These are phyloP conservation scores for Pyrrhoderma lamaoense DNA, from an alignment of 1,284 basidiomycete genomes.

Conservation along the genomic window DNA sequence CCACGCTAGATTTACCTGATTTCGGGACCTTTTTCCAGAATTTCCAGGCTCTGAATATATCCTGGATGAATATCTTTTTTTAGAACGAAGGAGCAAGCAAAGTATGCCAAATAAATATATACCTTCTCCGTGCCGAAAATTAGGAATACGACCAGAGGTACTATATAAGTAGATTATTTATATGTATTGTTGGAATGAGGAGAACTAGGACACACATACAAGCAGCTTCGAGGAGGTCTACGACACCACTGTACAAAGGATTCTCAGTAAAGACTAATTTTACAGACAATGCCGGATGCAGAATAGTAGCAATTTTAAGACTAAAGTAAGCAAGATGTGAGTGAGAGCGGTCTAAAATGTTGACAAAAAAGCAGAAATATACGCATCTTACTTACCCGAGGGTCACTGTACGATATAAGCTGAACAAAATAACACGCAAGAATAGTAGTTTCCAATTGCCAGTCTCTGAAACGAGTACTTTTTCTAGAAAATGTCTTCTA, in stretches of 20 bases:
- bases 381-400: no score
- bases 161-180: slow-evolving; percentile 1
- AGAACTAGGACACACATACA: slow-evolving; percentile 1
- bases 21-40: slow-evolving; percentile 16
- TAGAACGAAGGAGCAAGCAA: not conserved
- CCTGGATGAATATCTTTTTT: slow-evolving; percentile 6
- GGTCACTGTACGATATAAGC: slow-evolving; percentile 11
- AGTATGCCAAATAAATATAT: not conserved
- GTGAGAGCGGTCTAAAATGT: not conserved
- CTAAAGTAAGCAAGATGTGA: no score
- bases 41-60: slow-evolving; percentile 12
- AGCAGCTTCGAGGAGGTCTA: slow-evolving; percentile 13
- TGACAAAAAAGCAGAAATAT: no score
- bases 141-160: slow-evolving; percentile 14
- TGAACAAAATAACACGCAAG: slow-evolving; percentile 13
- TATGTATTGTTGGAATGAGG: not conserved
- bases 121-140: slow-evolving; percentile 13
- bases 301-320: slow-evolving; percentile 9
- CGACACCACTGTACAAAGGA: slow-evolving; percentile 14
- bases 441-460: slow-evolving; percentile 7
- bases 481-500: not conserved
- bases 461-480: no score
- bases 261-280: slow-evolving; percentile 9
- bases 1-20: no score
- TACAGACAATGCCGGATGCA: slow-evolving; percentile 9